Conservation (phyloP, 306 rosid species). For the Malus sylvestris region DNA sequence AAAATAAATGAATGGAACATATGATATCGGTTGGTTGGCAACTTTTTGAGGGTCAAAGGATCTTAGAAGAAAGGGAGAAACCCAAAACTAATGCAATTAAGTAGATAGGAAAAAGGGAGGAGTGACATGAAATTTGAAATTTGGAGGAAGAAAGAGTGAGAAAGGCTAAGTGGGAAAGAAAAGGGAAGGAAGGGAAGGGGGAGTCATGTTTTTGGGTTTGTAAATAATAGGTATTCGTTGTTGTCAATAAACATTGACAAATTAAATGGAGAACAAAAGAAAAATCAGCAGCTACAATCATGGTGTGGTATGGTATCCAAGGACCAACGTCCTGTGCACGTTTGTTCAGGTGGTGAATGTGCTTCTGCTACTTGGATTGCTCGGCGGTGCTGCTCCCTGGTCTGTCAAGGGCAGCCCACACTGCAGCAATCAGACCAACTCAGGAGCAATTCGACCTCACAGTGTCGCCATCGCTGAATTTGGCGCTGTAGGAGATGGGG, state of each 20-base stretch:
- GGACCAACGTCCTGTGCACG: neutral
- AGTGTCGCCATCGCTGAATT: conserved; percentile 73
- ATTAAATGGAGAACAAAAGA: no score
- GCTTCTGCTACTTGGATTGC: conserved; percentile 55
- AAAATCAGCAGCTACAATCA: neutral
- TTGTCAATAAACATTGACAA: no score
- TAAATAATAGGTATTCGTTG: no score
- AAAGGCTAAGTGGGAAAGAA: neutral
- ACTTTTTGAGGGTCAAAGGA: no score
- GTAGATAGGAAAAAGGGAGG: neutral
- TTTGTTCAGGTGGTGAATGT: conserved; percentile 47
- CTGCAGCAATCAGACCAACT: conserved; percentile 36
- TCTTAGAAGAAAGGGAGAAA: neutral
- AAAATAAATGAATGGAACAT: neutral
- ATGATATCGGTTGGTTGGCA: neutral
- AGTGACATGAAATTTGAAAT: no score
- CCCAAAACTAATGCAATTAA: neutral
- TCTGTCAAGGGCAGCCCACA: conserved; percentile 49
- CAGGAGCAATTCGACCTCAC: conserved; percentile 58
- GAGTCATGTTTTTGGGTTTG: no score
- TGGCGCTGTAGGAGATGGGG: conserved; percentile 78
- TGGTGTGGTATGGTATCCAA: neutral
- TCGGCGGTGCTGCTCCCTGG: conserved; percentile 45
- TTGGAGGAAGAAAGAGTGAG: neutral
- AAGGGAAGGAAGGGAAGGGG: no score